phyloP scores from a whole-genome alignment of 2,329 filamentous ascomycete species.

The Diaporthe eres region DNA sequence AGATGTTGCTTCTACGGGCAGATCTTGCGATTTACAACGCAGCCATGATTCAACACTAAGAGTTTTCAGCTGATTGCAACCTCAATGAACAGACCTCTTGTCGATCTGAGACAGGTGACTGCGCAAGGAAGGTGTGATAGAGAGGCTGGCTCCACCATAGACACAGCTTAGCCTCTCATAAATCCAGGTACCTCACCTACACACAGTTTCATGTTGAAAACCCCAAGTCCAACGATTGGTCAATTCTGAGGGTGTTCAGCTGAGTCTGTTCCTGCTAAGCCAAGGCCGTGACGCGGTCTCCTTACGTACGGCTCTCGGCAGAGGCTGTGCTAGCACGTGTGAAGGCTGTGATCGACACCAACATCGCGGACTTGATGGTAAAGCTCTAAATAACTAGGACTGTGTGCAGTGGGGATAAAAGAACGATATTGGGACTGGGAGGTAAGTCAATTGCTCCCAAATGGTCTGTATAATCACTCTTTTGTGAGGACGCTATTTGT shows the following conservation, averaged over 20 bases:
- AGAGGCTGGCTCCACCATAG: background rate
- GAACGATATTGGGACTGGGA: background rate
- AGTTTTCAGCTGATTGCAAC: background rate
- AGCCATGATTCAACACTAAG: background rate
- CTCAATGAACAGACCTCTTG: background rate
- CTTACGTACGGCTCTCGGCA: constrained; percentile 33
- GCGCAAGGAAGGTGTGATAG: background rate
- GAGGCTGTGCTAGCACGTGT: constrained; percentile 24
- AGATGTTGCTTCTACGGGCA: background rate
- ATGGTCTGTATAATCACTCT: background rate
- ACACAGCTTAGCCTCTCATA: background rate
- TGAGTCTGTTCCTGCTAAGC: constrained; percentile 23
- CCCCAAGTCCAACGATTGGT: background rate
- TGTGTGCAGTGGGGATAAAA: background rate
- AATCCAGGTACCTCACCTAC: background rate
- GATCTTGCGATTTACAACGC: background rate
- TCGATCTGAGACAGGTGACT: background rate
- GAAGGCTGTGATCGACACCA: constrained; percentile 12
- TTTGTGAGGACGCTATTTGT: background rate
- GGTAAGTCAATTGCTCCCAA: fast-evolving
- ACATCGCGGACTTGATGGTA: background rate
- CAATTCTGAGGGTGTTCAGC: constrained; percentile 6
- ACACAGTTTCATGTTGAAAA: constrained; percentile 18
- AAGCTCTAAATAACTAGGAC: background rate
- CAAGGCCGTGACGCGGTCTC: constrained; percentile 32